Conservation (phyloP, 768 basidiomycete species). For the Leucosporidium yakuticum region DNA sequence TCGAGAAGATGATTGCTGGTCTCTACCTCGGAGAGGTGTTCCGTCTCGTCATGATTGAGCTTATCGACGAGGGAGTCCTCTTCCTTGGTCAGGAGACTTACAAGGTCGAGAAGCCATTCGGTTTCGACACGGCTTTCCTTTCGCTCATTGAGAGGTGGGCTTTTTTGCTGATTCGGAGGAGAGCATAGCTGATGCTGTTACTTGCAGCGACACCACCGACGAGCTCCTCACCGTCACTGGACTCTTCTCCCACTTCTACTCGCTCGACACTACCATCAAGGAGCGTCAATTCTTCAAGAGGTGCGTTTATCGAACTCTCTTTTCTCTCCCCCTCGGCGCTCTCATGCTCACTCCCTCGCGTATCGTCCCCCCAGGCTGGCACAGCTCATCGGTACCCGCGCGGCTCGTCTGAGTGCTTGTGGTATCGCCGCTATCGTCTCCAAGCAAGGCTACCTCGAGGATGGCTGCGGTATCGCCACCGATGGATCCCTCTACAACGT, state of each 20-base stretch:
- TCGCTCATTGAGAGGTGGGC: conserved; percentile 88
- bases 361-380: conserved; percentile 51
- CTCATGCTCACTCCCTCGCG: not conserved
- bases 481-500: conserved; percentile 96
- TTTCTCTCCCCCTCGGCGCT: not conserved
- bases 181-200: not conserved
- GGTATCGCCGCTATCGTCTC: conserved; percentile 94
- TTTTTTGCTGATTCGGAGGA: not conserved
- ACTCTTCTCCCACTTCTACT: conserved; percentile 95
- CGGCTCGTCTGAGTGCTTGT: conserved; percentile 84
- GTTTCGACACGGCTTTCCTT: conserved; percentile 92
- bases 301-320: not conserved
- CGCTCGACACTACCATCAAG: conserved; percentile 87
- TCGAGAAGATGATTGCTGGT: conserved; percentile 52
- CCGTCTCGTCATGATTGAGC: too few relatives aligned
- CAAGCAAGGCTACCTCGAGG: conserved; percentile 88
- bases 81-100: conserved; percentile 98
- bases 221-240: conserved; percentile 95
- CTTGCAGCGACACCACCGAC: conserved; percentile 78
- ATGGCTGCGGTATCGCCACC: conserved; percentile 81
- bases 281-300: conserved; percentile 92
- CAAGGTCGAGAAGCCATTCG: conserved; percentile 85
- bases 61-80: conserved; percentile 66
- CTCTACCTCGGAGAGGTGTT: conserved; percentile 23
- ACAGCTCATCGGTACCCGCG: conserved; percentile 65